Base-by-base conservation (phyloP, 352 stramenopile species). In the Elongisporangium undulatum region DNA sequence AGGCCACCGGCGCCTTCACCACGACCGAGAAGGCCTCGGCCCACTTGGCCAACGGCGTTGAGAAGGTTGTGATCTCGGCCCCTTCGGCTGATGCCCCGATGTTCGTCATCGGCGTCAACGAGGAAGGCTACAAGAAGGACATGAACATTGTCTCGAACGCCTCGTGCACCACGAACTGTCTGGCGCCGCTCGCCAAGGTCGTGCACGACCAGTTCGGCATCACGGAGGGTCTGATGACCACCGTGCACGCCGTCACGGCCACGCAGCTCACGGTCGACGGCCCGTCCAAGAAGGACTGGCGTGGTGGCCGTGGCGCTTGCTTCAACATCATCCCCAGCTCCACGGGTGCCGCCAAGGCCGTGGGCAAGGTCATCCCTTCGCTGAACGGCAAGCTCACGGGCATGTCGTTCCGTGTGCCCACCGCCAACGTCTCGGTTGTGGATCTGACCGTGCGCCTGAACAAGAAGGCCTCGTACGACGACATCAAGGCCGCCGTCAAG, bases 321-420 rank as follows among this genome's bases (percentile, higher is more conserved):
- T 98, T 97, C 82, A 99, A 99, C 90, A 99, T 99, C 76, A 99
- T 99, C 70, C 97, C 97, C n/a, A 98, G 89, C 58, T 98, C 93
- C 10, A 99, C 96, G 24, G 97, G 96, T 53, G 97, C 97, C 26
- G 97, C 97, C 71, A 99, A 99, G 91, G 97, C 97, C 67, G 97
- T 99, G 59, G 97, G 96, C 71, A 99, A 99, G 89, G 96, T 99
- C 72, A 99, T 99, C 69, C 92, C 92, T 23, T 77, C 78, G 60
- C 69, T 97, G 57, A 97, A 97, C 71, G 90, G 90, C 60, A 97
- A 97, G 79, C 74, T 97, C 54, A 97, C 90, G 22, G 87, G 89
- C 63, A 97, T 96, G 87, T 89, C 89, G 62, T 95, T 97, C 87
- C 87, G 90, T 55, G 90, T 97, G 51, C 89, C 89, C 7, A 97